A percentile compares a stretch with the other conserved stretches of the same genome.
Conservation (phyloP, 2,329 filamentous ascomycete species). For the Claviceps sorghi region DNA sequence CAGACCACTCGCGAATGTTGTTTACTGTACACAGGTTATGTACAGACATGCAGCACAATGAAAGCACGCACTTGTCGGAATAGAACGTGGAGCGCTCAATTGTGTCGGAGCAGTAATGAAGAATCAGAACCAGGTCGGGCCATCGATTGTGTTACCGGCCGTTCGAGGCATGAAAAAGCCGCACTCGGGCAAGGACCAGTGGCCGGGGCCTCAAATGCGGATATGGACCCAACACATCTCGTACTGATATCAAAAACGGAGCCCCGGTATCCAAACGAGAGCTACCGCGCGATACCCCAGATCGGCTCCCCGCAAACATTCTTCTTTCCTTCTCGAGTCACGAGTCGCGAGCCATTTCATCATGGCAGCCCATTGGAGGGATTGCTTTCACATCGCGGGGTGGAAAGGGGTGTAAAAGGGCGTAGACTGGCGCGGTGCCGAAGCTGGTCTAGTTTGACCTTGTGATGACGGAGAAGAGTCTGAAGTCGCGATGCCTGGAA, state of each 20-base stretch:
- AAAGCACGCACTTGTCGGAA: background rate
- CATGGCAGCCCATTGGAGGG: background rate
- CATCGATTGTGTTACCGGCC: background rate
- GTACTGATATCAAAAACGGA: background rate
- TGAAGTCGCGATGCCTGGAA: no score
- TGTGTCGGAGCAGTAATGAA: background rate
- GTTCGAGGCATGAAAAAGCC: background rate
- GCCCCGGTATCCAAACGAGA: background rate
- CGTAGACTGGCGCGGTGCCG: background rate
- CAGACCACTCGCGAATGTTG: background rate
- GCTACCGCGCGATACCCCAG: background rate
- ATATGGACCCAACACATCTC: background rate
- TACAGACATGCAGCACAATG: no score
- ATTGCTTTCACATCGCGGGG: background rate
- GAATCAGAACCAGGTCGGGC: background rate
- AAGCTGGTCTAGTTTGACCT: background rate
- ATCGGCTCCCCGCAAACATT: slow-evolving; percentile 6
- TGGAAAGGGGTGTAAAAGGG: no score
- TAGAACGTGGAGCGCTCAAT: background rate
- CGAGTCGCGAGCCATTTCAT: background rate
- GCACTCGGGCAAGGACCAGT: background rate
- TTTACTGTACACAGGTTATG: background rate
- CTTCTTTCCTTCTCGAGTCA: background rate
- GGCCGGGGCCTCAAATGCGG: background rate
- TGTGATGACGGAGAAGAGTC: no score